Evolutionary conservation across 331 rosid genomes (phyloP).

Genomic region (Quercus phellos): DNA sequence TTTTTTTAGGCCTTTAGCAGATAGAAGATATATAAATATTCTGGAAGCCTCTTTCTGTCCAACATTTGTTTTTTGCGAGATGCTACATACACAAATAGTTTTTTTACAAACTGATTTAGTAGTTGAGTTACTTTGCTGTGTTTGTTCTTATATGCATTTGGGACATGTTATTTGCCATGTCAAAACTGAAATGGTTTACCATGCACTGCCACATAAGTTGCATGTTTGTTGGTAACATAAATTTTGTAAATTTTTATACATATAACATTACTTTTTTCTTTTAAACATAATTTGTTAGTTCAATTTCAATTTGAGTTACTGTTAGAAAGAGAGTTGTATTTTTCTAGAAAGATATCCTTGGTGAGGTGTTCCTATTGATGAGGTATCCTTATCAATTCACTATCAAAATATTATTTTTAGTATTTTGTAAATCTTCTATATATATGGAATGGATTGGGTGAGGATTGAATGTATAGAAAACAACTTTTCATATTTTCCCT

Average conservation of each 20-base stretch:
- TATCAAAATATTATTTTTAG: too few species aligned
- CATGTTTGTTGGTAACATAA: background rate
- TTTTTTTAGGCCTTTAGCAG: background rate
- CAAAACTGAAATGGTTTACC: background rate
- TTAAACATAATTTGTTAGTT: background rate
- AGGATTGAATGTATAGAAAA: too few species aligned
- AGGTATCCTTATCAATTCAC: too few species aligned
- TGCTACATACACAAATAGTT: background rate
- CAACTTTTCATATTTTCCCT: too few species aligned
- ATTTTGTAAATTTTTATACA: background rate
- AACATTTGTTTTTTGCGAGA: background rate
- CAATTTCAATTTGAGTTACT: background rate
- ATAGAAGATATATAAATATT: background rate
- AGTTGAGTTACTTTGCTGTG: background rate
- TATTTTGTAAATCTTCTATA: too few species aligned
- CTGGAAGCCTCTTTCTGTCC: background rate
- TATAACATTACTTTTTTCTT: background rate
- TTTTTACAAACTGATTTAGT: background rate
- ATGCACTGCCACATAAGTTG: background rate
- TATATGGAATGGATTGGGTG: too few species aligned
- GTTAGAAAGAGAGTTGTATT: too few species aligned
- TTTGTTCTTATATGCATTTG: background rate
- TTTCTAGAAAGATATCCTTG: too few species aligned
- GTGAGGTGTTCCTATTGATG: too few species aligned
- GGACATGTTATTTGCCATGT: background rate